A percentile compares a stretch with the other conserved stretches of the same genome.
Conservation (phyloP, 139 green algal genomes). For the Pseudopediastrum boryanum region DNA sequence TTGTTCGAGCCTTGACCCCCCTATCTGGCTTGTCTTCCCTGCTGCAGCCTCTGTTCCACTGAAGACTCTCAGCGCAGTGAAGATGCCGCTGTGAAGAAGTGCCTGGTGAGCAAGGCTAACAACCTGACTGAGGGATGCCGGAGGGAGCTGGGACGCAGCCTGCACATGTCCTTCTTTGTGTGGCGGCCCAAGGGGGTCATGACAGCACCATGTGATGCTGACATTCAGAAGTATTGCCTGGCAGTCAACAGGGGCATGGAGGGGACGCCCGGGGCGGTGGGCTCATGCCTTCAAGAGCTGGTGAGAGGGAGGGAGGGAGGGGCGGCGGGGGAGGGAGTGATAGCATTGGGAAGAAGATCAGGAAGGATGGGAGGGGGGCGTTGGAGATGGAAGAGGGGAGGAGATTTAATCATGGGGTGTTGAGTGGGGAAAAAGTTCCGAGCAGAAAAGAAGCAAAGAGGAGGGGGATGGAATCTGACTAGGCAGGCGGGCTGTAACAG, state of each 20-base stretch:
- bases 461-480: not conserved
- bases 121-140: constrained; percentile 59
- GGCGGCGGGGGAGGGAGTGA: too few species aligned
- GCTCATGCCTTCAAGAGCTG: constrained; percentile 64
- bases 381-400: not conserved
- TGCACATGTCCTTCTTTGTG: constrained; percentile 86
- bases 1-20: too few species aligned
- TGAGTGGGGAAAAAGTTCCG: not conserved
- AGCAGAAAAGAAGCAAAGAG: too few species aligned
- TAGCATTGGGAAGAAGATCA: not conserved
- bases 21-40: not conserved
- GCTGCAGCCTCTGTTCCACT: constrained; percentile 26
- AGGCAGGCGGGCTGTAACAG: not conserved
- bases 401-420: not conserved
- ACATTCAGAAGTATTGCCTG: constrained; percentile 62
- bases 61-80: constrained; percentile 39
- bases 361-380: not conserved
- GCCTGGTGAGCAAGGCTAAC: constrained; percentile 60
- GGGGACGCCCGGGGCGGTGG: constrained; percentile 57
- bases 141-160: constrained; percentile 74
- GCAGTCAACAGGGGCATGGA: constrained; percentile 37
- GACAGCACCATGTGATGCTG: constrained; percentile 76
- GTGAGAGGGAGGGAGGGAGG: constrained; percentile 33
- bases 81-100: constrained; percentile 66
- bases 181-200: constrained; percentile 63